Conservation (phyloP, 2,329 filamentous ascomycete genomes). For the Helicocarpus griseus region DNA sequence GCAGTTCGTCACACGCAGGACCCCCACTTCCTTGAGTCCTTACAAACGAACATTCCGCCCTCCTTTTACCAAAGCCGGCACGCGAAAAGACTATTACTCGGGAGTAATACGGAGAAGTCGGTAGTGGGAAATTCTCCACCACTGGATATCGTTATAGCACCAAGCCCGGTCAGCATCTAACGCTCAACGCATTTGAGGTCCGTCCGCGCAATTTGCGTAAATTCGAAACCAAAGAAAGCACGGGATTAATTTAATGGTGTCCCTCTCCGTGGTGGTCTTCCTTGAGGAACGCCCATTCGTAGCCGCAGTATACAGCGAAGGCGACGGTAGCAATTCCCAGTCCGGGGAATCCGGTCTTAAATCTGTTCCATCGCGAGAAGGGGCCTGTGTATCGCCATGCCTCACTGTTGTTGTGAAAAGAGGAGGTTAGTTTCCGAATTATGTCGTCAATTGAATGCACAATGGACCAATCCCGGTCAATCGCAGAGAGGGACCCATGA, state of each 20-base stretch:
- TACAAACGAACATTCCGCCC: neutral
- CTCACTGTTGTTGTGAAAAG: conserved; percentile 52
- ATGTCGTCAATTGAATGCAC: too few species aligned
- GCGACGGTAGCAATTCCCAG: conserved; percentile 87
- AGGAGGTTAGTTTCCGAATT: neutral
- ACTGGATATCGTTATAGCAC: neutral
- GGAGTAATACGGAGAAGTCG: neutral
- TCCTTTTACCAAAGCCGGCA: neutral
- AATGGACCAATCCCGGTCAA: neutral
- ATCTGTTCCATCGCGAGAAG: conserved; percentile 82
- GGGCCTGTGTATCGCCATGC: conserved; percentile 86
- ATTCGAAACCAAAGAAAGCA: neutral
- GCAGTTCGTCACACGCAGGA: neutral
- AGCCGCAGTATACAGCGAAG: conserved; percentile 80
- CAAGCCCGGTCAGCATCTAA: neutral
- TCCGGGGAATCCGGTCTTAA: conserved; percentile 77
- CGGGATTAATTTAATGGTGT: conserved; percentile 43
- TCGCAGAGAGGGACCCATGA: neutral
- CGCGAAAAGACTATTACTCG: neutral
- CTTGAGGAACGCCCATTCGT: conserved; percentile 78
- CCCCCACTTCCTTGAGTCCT: neutral
- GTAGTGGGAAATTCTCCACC: neutral
- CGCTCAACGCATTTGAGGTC: neutral
- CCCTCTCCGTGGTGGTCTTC: conserved; percentile 52
- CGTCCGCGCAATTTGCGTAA: neutral